Evolutionary conservation across 208 protist genomes (phyloP), one percentile per base, ranked within the genome.

Genomic region (Acanthamoeba healyi): DNA sequence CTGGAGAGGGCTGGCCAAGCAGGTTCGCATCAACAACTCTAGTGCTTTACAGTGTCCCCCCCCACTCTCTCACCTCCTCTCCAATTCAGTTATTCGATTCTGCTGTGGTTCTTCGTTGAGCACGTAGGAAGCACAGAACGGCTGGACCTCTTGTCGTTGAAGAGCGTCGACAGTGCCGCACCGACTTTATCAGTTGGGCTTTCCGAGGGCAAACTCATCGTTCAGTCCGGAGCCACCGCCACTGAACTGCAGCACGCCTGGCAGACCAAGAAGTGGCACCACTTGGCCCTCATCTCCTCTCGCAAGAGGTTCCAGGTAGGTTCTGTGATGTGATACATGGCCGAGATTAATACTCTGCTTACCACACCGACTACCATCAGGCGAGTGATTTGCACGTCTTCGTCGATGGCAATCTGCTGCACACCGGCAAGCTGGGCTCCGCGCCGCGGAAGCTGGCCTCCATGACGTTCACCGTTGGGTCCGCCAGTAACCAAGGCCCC

Each of bases 221-320:
- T 77, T n/a, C 67, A 77, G 38, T 14, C 67, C 17, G 56, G 17
- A 6, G 67, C 67, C 7, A 22, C 34, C 38, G 14, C 29, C 34
- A 29, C 67, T 14, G 67, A 34, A 19, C 24, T 77, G 67, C 29
- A 7, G 0, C 1, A n/a, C 38, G 34, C 5, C 32, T 77, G 67
- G 67, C 67, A 77, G 38, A 14, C 32, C 38, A 77, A 77, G 67
- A 77, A 77, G 67, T 77, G 67, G 67, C 38, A 77, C 67, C 67
- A 77, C 38, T 29, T 77, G 32, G 67, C 67, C 17, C 67, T 77
- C 67, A 29, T 77, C 67, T 34, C 67, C 29, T 77, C 67, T 32
- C 67, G 67, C 67, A 34, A 40, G 38, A n/a, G 67, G 17, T 77
- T 77, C 34, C 67, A 77, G 67, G 67, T 77, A 77, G 19, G 38